Conservation (phyloP, 176 grass and related monocot genomes). For the Phyllostachys edulis region DNA sequence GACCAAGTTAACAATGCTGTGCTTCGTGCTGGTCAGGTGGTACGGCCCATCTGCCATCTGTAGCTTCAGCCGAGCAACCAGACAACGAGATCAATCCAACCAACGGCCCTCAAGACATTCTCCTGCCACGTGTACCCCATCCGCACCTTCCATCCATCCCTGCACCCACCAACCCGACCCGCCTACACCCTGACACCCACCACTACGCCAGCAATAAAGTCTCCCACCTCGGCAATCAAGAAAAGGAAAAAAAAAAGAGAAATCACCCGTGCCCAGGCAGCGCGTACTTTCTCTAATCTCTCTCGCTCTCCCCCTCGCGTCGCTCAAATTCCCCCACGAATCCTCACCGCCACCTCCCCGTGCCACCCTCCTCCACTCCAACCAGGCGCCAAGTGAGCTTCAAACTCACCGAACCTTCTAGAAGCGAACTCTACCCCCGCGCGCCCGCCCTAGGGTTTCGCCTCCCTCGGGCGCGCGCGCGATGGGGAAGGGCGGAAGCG, state of each 20-base stretch:
- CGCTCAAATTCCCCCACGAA: not conserved
- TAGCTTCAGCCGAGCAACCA: no score
- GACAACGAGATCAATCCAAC: no score
- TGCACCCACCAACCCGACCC: no score
- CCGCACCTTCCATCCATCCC: no score
- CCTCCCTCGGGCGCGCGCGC: not conserved
- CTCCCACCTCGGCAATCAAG: not conserved
- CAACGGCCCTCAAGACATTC: no score
- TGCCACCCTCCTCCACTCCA: slow-evolving; percentile 4
- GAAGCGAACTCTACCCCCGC: not conserved
- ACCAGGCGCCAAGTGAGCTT: slow-evolving; percentile 46
- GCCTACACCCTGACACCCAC: no score
- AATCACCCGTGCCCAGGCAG: not conserved
- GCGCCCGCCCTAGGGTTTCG: slow-evolving; percentile 1
- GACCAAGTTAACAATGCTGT: no score
- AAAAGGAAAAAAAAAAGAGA: not conserved
- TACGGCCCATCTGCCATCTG: no score
- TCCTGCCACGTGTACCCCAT: no score
- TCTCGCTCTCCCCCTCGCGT: not conserved
- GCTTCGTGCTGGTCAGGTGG: no score
- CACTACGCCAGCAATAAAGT: no score
- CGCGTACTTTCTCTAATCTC: not conserved
- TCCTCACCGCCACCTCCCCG: slow-evolving; percentile 25
- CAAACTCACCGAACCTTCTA: not conserved
- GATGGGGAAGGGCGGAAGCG: slow-evolving; percentile 46